Evolutionary conservation across 2,329 filamentous ascomycete genomes (phyloP).

Genomic region (Grosmannia penicillata): DNA sequence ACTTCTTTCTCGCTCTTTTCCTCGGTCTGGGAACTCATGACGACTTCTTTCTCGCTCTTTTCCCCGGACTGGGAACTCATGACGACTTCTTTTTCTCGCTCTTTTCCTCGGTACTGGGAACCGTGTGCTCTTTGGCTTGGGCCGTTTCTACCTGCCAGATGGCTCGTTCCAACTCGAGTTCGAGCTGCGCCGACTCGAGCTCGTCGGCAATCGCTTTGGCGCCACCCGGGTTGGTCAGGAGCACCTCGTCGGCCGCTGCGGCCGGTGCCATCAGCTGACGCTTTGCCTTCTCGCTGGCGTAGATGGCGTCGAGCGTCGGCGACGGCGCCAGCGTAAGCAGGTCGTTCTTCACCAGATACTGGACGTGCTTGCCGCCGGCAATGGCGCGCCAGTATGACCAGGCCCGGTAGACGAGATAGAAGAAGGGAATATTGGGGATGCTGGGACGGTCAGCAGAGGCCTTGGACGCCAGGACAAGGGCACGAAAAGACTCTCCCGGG

Average conservation of each 20-base stretch:
- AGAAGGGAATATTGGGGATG: slow-evolving; percentile 89
- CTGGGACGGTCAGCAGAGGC: slow-evolving; percentile 25
- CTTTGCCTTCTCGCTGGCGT: slow-evolving; percentile 22
- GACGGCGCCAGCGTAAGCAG: slow-evolving; percentile 54
- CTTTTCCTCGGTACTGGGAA: slow-evolving; percentile 3
- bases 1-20: no score
- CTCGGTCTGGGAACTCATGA: no score
- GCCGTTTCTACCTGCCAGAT: slow-evolving; percentile 55
- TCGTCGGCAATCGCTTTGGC: slow-evolving; percentile 25
- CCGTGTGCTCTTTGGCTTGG: slow-evolving; percentile 21
- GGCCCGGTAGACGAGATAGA: slow-evolving; percentile 81
- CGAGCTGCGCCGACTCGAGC: slow-evolving; percentile 54
- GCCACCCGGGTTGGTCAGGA: slow-evolving; percentile 18
- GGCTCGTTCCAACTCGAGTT: slow-evolving; percentile 59
- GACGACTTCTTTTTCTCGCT: no score
- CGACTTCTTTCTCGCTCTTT: no score
- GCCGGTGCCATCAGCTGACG: neutral
- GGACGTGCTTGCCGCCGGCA: slow-evolving; percentile 68
- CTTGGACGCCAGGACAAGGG: neutral
- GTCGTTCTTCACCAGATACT: slow-evolving; percentile 63
- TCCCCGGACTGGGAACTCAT: no score
- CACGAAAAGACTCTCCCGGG: no score
- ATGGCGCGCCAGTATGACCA: slow-evolving; percentile 88
- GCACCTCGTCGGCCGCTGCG: slow-evolving; percentile 23
- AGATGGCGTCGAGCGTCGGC: slow-evolving; percentile 57